Conservation (phyloP, 2,329 filamentous ascomycete species). For the Penicillium sp. region DNA sequence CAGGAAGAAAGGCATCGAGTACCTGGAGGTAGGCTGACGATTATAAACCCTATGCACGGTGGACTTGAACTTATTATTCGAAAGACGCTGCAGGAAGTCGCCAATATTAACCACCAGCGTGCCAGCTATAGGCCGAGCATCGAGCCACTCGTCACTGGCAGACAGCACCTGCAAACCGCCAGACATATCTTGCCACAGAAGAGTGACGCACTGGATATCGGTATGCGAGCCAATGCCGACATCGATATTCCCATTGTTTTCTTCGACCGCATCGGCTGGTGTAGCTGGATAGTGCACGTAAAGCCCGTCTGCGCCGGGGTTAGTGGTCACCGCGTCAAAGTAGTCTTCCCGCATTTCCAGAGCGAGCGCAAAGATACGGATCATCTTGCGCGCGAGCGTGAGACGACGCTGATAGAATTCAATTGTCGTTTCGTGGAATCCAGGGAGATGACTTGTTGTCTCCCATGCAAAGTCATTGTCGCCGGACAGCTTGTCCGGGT, state of each 20-base stretch:
- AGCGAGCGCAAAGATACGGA: slow-evolving; percentile 56
- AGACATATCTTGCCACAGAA: slow-evolving; percentile 47
- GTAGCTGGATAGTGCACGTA: slow-evolving; percentile 50
- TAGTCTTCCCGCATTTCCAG: slow-evolving; percentile 55
- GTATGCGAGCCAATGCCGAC: slow-evolving; percentile 51
- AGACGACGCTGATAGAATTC: slow-evolving; percentile 36
- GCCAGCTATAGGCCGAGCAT: slow-evolving; percentile 39
- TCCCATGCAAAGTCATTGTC: slow-evolving; percentile 57
- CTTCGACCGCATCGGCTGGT: slow-evolving; percentile 30
- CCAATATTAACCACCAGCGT: slow-evolving; percentile 56
- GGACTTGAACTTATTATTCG: slow-evolving; percentile 53
- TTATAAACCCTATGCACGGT: slow-evolving; percentile 53
- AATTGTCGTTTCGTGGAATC: slow-evolving; percentile 22
- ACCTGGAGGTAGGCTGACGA: slow-evolving; percentile 39
- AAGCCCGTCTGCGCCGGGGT: slow-evolving; percentile 50
- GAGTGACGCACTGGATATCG: slow-evolving; percentile 52
- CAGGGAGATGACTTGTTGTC: slow-evolving; percentile 49
- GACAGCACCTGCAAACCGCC: slow-evolving; percentile 49
- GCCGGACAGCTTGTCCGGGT: slow-evolving; percentile 46
- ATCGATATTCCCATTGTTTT: slow-evolving; percentile 21
- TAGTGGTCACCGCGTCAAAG: slow-evolving; percentile 56
- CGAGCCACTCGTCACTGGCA: slow-evolving; percentile 34
- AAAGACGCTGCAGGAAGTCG: slow-evolving; percentile 54
- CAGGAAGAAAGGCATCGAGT: slow-evolving; percentile 60
- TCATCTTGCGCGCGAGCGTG: slow-evolving; percentile 52